A percentile compares a stretch with the other conserved stretches of the same genome.
phyloP scores from a whole-genome alignment of 805 yeast species.

The Barnettozyma siamensis region DNA sequence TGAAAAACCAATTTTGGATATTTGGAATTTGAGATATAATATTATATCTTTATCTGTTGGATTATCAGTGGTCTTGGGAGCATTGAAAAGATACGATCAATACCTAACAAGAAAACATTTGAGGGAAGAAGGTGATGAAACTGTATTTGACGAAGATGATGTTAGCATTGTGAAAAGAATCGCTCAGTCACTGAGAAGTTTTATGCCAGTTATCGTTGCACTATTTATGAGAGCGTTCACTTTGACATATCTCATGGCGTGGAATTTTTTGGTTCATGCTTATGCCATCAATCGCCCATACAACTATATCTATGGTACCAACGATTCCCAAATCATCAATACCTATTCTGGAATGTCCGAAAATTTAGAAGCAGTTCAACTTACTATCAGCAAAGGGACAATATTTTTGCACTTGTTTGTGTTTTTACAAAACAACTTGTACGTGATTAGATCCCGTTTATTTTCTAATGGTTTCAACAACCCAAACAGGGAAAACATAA shows the following conservation, averaged over 20 bases:
- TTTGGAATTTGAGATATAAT: conserved; percentile 3
- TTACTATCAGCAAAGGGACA: not conserved
- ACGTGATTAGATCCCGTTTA: not conserved
- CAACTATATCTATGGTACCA: conserved; percentile 2
- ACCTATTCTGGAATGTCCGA: too few relatives aligned
- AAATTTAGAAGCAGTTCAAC: not conserved
- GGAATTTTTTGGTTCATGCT: conserved; percentile 4
- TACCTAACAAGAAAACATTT: conserved; percentile 19
- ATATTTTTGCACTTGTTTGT: conserved; percentile 4
- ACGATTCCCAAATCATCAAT: too few relatives aligned
- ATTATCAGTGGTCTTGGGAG: conserved; percentile 14
- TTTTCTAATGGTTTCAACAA: not conserved
- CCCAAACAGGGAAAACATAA: not conserved
- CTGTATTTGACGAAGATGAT: not conserved
- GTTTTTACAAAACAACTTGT: conserved; percentile 3
- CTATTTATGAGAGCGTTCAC: not conserved
- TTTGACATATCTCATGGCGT: not conserved
- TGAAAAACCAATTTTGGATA: not conserved
- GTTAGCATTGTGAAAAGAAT: not conserved
- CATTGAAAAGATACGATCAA: conserved; percentile 14
- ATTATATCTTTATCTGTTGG: conserved; percentile 19
- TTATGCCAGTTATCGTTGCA: not conserved
- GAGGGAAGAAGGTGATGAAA: conserved; percentile 17
- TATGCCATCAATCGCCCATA: conserved; percentile 9
- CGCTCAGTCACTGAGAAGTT: not conserved